phyloP scores from a whole-genome alignment of 768 basidiomycete genomes.

The Candolleomyces eurysporus region DNA sequence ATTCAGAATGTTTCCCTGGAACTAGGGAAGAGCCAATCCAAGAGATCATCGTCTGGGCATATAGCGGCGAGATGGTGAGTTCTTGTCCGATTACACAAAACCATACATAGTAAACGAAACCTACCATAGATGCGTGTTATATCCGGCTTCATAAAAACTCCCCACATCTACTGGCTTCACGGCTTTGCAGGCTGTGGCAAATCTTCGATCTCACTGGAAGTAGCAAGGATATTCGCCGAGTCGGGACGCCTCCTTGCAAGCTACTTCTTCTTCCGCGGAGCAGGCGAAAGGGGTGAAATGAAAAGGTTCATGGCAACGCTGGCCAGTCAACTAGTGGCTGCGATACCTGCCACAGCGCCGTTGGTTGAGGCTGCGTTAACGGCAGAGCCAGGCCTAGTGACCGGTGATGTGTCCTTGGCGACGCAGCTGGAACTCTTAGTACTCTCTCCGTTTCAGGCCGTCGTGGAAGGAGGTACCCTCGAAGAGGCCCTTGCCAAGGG shows the following conservation, averaged over 20 bases:
- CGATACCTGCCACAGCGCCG: background rate
- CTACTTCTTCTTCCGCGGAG: conserved; percentile 5
- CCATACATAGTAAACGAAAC: too few relatives aligned
- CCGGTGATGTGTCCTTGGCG: background rate
- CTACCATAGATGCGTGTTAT: too few relatives aligned
- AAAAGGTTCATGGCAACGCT: background rate
- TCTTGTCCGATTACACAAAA: background rate
- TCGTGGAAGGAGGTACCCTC: background rate
- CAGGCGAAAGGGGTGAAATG: background rate
- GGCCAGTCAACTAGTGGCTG: background rate
- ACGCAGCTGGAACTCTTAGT: conserved; percentile 3
- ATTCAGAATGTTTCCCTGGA: background rate
- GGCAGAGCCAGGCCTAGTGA: background rate
- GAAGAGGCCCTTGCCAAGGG: background rate
- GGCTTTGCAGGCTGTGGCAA: conserved; percentile 4
- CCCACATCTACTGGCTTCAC: background rate
- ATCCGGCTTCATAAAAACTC: too few relatives aligned
- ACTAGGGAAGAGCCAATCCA: background rate
- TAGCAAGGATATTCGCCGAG: background rate
- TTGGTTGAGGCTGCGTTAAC: background rate
- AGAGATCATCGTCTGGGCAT: background rate
- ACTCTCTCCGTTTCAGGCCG: background rate
- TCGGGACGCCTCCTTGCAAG: background rate
- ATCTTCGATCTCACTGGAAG: background rate
- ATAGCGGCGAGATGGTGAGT: background rate